A percentile compares a stretch with the other conserved stretches of the same genome.
These are phyloP conservation scores for Podaxis sp. DNA, from an alignment of 768 basidiomycete genomes.

Conservation along the genomic window DNA sequence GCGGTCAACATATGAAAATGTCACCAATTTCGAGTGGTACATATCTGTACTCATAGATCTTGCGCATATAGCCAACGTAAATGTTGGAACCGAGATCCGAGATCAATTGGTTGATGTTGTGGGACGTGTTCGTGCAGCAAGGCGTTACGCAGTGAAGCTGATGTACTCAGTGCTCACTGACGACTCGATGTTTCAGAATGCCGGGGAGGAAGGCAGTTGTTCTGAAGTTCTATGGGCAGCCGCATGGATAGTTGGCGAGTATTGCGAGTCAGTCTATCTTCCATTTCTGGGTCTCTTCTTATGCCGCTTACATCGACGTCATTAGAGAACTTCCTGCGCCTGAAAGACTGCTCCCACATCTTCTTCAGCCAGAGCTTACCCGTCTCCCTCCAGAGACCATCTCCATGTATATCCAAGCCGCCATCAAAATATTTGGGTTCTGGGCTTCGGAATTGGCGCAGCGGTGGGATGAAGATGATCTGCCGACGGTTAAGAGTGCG, in stretches of 20 bases:
- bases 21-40: slow-evolving; percentile 97
- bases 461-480: slow-evolving; percentile 72
- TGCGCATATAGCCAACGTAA: slow-evolving; percentile 80
- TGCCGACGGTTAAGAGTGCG: slow-evolving; percentile 60
- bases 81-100: slow-evolving; percentile 75
- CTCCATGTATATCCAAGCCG: slow-evolving; percentile 79
- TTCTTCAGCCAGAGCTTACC: slow-evolving; percentile 62
- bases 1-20: slow-evolving; percentile 78
- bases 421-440: slow-evolving; percentile 82
- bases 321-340: slow-evolving; percentile 77
- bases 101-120: slow-evolving; percentile 87
- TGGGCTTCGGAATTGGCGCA: slow-evolving; percentile 80
- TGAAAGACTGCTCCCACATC: slow-evolving; percentile 67
- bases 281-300: not conserved
- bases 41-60: slow-evolving; percentile 92
- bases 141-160: slow-evolving; percentile 79
- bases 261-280: slow-evolving; percentile 67
- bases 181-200: slow-evolving; percentile 67
- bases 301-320: slow-evolving; percentile 4
- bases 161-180: slow-evolving; percentile 84
- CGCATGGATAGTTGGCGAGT: slow-evolving; percentile 96
- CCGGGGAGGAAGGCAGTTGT: slow-evolving; percentile 70
- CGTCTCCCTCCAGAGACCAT: slow-evolving; percentile 63
- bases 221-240: slow-evolving; percentile 90
- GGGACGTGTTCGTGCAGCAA: slow-evolving; percentile 72